phyloP scores from a whole-genome alignment of 2,329 filamentous ascomycete genomes.

The Aureobasidium sp. region DNA sequence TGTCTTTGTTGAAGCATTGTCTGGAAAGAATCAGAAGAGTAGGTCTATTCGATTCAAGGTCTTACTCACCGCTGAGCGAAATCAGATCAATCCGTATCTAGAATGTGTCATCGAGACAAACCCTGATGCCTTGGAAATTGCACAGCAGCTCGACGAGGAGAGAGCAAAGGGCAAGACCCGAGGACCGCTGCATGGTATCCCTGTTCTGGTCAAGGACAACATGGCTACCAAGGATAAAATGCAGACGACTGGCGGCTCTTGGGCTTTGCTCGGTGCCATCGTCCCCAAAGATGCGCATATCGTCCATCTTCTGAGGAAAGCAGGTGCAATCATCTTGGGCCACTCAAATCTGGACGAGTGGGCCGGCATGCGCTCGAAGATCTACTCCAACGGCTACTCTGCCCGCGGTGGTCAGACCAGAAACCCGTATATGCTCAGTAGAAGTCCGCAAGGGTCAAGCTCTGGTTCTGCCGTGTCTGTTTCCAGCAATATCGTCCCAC shows the following conservation, averaged over 20 bases:
- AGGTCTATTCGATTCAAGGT: not conserved
- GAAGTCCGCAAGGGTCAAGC: slow-evolving; percentile 11
- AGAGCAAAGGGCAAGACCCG: slow-evolving; percentile 27
- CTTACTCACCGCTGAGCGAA: not conserved
- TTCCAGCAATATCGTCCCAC: slow-evolving; percentile 10
- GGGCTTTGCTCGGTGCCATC: slow-evolving; percentile 13
- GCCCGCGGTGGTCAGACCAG: slow-evolving; percentile 14
- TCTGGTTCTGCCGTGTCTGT: slow-evolving; percentile 14
- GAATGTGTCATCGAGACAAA: slow-evolving; percentile 13
- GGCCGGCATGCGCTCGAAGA: slow-evolving; percentile 13
- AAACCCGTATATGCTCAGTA: slow-evolving; percentile 12
- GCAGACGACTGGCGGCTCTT: slow-evolving; percentile 16
- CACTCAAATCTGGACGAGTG: slow-evolving; percentile 15
- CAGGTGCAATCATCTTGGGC: slow-evolving; percentile 15
- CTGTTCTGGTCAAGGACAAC: slow-evolving; percentile 33
- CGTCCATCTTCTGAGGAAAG: slow-evolving; percentile 13
- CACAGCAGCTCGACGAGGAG: slow-evolving; percentile 32
- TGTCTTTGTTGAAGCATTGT: not conserved
- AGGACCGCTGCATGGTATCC: slow-evolving; percentile 34
- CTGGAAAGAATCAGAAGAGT: slow-evolving; percentile 11
- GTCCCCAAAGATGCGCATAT: slow-evolving; percentile 13
- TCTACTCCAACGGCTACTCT: slow-evolving; percentile 14
- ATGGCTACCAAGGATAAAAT: slow-evolving; percentile 17
- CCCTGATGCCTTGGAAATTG: slow-evolving; percentile 22
- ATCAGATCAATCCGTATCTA: slow-evolving; percentile 11